A percentile compares a stretch with the other conserved stretches of the same genome.
phyloP scores from a whole-genome alignment of 371 early-diverging fungal species.

The Mortierella sp. region DNA sequence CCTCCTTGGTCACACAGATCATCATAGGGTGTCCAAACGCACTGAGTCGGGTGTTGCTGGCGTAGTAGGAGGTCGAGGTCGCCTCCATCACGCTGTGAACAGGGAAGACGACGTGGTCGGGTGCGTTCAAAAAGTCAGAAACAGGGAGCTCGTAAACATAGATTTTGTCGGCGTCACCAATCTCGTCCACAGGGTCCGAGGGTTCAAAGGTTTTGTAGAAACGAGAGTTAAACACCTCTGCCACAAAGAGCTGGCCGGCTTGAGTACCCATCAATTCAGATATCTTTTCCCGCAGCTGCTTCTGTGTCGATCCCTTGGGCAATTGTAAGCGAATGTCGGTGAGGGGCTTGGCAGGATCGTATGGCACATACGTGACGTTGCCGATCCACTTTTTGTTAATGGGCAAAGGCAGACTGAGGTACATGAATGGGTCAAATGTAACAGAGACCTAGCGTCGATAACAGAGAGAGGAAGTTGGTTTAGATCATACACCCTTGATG shows the following conservation, averaged over 20 bases:
- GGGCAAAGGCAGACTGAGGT: constrained; percentile 76
- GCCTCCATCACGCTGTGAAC: constrained; percentile 31
- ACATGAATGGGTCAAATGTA: constrained; percentile 84
- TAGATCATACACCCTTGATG: neutral
- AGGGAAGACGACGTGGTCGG: constrained; percentile 56
- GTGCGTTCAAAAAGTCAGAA: constrained; percentile 41
- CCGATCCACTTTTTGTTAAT: constrained; percentile 65
- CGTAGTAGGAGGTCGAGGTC: neutral
- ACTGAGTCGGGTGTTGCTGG: neutral
- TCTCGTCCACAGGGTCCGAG: constrained; percentile 71
- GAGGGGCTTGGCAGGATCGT: constrained; percentile 61
- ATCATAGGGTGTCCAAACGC: constrained; percentile 55
- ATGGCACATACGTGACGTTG: constrained; percentile 70
- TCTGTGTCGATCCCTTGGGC: constrained; percentile 74
- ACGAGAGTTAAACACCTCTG: constrained; percentile 73
- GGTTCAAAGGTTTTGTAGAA: constrained; percentile 78
- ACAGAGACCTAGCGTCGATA: constrained; percentile 62
- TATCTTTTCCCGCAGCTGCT: constrained; percentile 73
- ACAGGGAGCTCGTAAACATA: constrained; percentile 77
- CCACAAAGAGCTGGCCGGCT: constrained; percentile 64
- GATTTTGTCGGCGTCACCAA: constrained; percentile 74
- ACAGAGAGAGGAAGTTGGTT: neutral
- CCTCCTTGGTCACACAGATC: constrained; percentile 57
- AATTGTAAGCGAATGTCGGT: constrained; percentile 59
- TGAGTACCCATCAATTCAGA: constrained; percentile 68